Conservation (phyloP, 1,284 basidiomycete species). For the Lignosus rhinocerotis region DNA sequence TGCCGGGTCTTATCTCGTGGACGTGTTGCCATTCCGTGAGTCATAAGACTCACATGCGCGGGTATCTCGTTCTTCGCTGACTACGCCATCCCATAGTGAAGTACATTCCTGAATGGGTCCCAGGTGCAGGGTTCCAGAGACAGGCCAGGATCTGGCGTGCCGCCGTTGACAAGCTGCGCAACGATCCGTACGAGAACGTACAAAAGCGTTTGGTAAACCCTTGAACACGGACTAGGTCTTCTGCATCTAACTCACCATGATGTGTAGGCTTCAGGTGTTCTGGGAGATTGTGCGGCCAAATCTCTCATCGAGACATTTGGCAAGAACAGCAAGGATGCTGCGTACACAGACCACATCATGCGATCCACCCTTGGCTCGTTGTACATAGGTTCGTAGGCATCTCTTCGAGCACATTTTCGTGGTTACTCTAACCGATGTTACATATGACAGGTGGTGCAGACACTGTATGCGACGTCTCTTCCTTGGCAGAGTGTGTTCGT, state of each 20-base stretch:
- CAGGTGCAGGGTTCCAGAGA: conserved; percentile 29
- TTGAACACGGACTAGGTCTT: background rate
- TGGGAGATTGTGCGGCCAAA: conserved; percentile 11
- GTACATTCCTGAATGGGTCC: conserved; percentile 31
- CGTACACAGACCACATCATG: conserved; percentile 12
- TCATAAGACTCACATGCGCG: background rate
- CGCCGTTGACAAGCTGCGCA: conserved; percentile 13
- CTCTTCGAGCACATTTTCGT: background rate
- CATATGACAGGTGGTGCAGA: conserved; percentile 20
- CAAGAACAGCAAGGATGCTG: conserved; percentile 2
- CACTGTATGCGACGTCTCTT: conserved; percentile 12
- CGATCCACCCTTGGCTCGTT: conserved; percentile 14
- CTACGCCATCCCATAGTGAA: background rate
- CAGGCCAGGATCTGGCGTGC: conserved; percentile 22
- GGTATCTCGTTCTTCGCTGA: background rate
- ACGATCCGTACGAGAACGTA: conserved; percentile 21
- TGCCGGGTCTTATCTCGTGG: conserved; percentile 27
- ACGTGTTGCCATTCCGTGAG: conserved; percentile 28
- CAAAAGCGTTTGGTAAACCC: conserved; percentile 19
- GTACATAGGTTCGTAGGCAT: conserved; percentile 15
- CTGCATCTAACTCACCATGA: background rate
- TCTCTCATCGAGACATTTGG: conserved; percentile 11
- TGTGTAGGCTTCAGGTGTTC: conserved; percentile 2
- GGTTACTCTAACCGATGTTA: background rate
- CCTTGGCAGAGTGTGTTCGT: background rate